These are phyloP conservation scores for Oenanthe javanica DNA, from an alignment of 140 eudicot genomes.

Conservation along the genomic window DNA sequence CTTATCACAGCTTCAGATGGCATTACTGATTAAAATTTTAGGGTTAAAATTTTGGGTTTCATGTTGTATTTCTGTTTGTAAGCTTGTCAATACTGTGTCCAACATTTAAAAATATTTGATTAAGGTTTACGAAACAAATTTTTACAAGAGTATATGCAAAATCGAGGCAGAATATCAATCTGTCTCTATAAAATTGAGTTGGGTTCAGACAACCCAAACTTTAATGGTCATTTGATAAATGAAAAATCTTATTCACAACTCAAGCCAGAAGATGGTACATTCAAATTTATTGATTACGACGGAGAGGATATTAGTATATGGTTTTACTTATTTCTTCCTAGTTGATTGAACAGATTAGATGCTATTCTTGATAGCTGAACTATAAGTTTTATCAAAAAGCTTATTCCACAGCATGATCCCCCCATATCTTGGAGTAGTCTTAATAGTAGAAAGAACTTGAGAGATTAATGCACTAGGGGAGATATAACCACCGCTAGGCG, in stretches of 20 bases:
- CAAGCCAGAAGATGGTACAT: not conserved
- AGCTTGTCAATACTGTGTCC: not conserved
- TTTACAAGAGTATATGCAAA: not conserved
- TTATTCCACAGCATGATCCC: constrained; percentile 71
- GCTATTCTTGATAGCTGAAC: constrained; percentile 37
- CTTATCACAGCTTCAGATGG: not conserved
- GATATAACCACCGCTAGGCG: constrained; percentile 42
- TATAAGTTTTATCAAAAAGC: constrained; percentile 36
- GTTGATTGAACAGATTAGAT: not conserved
- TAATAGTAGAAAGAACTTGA: constrained; percentile 50
- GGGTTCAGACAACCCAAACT: not conserved
- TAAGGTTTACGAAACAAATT: no score
- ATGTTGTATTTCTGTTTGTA: not conserved
- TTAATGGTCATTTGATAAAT: not conserved
- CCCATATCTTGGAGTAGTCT: constrained; percentile 47
- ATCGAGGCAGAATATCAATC: not conserved
- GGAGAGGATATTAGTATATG: not conserved
- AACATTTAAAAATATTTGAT: no score
- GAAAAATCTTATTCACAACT: not conserved
- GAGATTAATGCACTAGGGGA: constrained; percentile 40
- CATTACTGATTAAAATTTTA: no score
- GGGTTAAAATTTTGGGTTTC: no score
- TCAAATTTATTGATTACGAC: not conserved
- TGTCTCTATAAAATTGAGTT: not conserved
- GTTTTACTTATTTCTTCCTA: not conserved